Base-by-base conservation (phyloP, 2,329 filamentous ascomycete species). In the Claviceps sp. region DNA sequence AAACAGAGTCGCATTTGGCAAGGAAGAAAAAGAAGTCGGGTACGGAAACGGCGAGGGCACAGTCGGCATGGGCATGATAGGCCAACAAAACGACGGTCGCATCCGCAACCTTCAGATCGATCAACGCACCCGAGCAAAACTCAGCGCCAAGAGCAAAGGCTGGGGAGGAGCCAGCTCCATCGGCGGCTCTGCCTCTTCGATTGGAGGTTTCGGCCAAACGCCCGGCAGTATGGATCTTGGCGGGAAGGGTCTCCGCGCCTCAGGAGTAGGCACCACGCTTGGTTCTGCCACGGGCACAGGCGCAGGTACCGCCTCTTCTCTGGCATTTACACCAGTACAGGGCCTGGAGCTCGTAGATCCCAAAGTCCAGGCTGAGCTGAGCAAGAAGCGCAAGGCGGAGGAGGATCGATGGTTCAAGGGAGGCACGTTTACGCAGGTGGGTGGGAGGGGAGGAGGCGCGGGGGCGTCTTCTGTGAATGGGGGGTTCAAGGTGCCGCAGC, bases 391-490 rank as follows among this genome's bases (percentile, higher is more conserved):
- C 57, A 94, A 95, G 66, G 90, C 89, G 0, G 93, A 97, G 57
- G 89, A 95, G 65, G 91, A 97, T 64, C 77, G 89, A 40, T 98
- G 89, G 85, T 98, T 98, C 74, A 95, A 93, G 68, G 87, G 89
- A 47, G 93, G 93, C n/a, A 90, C 88, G 0, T 98, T 98, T 63
- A 96, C 93, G 8, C 90, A 96, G 66, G 79, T 95, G 30, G 30
- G 9, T 52, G 82, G 82, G 9, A 71, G 72, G 22, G 22, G 3
- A 14, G 44, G 44, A 8, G 42, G 11, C 42, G 26, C 14, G 4
- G 66, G 63, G 11, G 79, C 79, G 56, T 79, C 79, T 56, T 57
- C 57, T 49, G 63, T 48, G 43, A 55, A 56, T 49, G 80, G 74
- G 11, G 84, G 81, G 1, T 95, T 96, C 76, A 95, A 90, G 68